A percentile compares a stretch with the other conserved stretches of the same genome.
phyloP scores from a whole-genome alignment of 805 yeast species.

The Yamadazyma akitaensis region DNA sequence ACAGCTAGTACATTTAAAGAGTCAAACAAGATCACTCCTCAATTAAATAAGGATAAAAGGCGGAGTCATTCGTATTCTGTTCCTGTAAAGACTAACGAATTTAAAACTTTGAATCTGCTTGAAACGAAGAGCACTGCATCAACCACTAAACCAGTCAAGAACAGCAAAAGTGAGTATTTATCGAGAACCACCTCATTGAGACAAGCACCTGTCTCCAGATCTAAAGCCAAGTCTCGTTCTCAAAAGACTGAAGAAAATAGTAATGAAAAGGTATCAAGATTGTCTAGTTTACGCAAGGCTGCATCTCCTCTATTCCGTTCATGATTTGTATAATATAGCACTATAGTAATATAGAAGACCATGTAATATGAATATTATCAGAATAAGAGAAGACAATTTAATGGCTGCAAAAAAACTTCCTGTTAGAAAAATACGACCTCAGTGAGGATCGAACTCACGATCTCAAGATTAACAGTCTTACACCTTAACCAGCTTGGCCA shows the following conservation, averaged over 20 bases:
- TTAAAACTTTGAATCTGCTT: no score
- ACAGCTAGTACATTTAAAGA: neutral
- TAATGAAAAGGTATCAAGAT: neutral
- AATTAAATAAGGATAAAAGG: neutral
- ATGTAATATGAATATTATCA: no score
- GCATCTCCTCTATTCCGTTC: slow-evolving; percentile 1
- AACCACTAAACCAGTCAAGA: neutral
- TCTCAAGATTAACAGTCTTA: slow-evolving; percentile 49
- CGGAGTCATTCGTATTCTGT: neutral
- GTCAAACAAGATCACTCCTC: neutral
- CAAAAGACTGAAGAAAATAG: neutral
- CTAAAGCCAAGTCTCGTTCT: neutral
- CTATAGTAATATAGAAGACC: neutral
- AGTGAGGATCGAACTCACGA: slow-evolving; percentile 52
- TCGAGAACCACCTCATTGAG: neutral
- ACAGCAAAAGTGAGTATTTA: no score
- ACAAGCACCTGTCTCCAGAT: neutral
- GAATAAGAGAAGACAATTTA: no score
- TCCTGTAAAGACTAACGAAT: no score
- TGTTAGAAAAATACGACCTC: slow-evolving; percentile 30
- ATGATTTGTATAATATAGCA: neutral
- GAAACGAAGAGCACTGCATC: no score
- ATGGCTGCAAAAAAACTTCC: neutral
- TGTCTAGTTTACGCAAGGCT: slow-evolving; percentile 1
- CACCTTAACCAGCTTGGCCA: slow-evolving; percentile 52